phyloP scores from a whole-genome alignment of 768 basidiomycete genomes.

The Auricularia heimuer region DNA sequence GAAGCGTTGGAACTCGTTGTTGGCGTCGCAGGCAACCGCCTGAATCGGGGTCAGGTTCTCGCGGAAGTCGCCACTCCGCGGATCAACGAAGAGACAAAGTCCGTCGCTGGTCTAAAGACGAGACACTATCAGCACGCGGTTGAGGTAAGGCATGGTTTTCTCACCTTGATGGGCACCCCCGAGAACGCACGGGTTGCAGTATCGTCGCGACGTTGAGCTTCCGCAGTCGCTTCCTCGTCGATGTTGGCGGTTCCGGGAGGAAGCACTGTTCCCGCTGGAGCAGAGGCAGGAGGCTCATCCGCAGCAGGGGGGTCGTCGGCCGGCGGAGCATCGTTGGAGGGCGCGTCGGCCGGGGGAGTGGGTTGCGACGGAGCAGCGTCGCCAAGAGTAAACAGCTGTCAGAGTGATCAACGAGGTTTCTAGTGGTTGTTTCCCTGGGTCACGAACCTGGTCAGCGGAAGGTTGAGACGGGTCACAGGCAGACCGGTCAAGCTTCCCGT shows the following conservation, averaged over 20 bases:
- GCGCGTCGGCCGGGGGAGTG: not conserved
- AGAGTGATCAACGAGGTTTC: not conserved
- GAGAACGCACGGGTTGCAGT: slow-evolving; percentile 4
- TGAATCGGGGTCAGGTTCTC: slow-evolving; percentile 4
- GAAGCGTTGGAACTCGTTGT: slow-evolving; percentile 2
- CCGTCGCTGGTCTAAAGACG: slow-evolving; percentile 1
- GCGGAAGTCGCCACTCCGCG: slow-evolving; percentile 5
- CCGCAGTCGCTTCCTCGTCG: slow-evolving; percentile 1
- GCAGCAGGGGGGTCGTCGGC: not conserved
- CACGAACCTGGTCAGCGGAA: not conserved
- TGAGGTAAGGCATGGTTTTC: not conserved
- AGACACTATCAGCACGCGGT: not conserved
- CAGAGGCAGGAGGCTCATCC: too few relatives aligned
- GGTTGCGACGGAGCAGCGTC: not conserved
- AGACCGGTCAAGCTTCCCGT: not conserved
- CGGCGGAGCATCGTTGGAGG: not conserved
- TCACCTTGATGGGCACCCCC: slow-evolving; percentile 3
- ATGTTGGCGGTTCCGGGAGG: not conserved
- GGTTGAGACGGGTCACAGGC: not conserved
- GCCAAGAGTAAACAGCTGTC: not conserved
- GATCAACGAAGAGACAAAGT: slow-evolving; percentile 5
- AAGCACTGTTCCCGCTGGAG: too few relatives aligned
- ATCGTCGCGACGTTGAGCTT: slow-evolving; percentile 6
- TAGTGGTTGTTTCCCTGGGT: not conserved
- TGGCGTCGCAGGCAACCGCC: not conserved